A percentile compares a stretch with the other conserved stretches of the same genome.
These are phyloP conservation scores for Phlyctochytrium arcticum DNA, from an alignment of 192 early-diverging fungal species.

Conservation along the genomic window DNA sequence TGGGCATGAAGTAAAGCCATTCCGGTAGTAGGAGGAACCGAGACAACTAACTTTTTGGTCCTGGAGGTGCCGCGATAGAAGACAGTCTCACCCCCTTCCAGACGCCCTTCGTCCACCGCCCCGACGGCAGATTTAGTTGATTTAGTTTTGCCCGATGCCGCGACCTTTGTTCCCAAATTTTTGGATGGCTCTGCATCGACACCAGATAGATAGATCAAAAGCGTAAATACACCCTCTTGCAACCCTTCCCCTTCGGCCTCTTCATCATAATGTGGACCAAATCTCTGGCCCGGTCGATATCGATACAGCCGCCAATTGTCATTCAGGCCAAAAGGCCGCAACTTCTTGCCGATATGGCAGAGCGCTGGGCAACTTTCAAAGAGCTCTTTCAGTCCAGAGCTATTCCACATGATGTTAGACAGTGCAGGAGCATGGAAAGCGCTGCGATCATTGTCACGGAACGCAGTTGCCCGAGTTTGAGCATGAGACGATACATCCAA, in stretches of 20 bases:
- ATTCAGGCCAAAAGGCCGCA: not conserved
- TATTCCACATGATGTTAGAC: constrained; percentile 2
- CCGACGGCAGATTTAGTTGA: not conserved
- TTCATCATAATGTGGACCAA: constrained; percentile 10
- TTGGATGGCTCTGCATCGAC: too few species aligned
- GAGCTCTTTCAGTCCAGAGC: not conserved
- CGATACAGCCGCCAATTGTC: constrained; percentile 4
- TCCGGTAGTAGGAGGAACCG: constrained; percentile 1
- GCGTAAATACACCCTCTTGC: not conserved
- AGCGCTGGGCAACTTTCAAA: not conserved
- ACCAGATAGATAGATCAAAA: constrained; percentile 2
- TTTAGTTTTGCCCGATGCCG: not conserved
- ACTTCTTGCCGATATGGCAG: not conserved
- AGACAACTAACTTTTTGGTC: not conserved
- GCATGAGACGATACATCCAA: not conserved
- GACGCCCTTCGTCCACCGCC: not conserved
- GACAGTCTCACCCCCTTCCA: constrained; percentile 7
- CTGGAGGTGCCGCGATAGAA: not conserved
- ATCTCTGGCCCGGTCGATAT: not conserved
- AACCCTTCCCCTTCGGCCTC: not conserved
- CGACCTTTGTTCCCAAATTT: too few species aligned
- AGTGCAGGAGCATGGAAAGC: not conserved
- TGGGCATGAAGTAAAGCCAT: constrained; percentile 14
- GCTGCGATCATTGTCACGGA: not conserved
- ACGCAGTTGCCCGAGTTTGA: not conserved